Evolutionary conservation across 2,329 filamentous ascomycete genomes (phyloP), one percentile per base, ranked within the genome.

Genomic region (Coleophoma crateriformis): DNA sequence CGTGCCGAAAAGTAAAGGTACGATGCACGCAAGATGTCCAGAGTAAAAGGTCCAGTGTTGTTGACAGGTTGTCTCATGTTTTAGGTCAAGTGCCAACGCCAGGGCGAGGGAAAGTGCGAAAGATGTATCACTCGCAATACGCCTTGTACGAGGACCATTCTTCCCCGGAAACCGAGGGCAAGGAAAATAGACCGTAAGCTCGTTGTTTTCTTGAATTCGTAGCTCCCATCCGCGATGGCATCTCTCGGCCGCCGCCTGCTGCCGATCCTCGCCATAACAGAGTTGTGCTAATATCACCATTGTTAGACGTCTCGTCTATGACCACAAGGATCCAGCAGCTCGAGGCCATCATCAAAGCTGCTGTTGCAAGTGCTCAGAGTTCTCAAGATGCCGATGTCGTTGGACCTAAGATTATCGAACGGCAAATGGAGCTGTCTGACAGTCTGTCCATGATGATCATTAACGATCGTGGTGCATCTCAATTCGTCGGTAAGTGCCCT

Each of bases 371-470:
- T 38, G 13, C 35, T 7, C 13, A 13, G 15, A 38, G 11, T 17
- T 6, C 15, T 14, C 14, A 38, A 38, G 35, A 38, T 14, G 14
- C 35, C 7, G 35, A 38, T 38, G 14, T 17, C 7, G 13, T 7
- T 17, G 14, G 15, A 17, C 35, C 13, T 17, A 35, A n/a, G 35
- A 38, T n/a, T 38, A 38, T 34, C n/a, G 43, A 37, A 14, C 35
- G 35, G 14, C 35, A 38, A 5, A 17, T 38, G 13, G 45, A 41
- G 7, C 44, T 50, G 13, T 39, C 33, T 32, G 49, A 50, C 20
- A 47, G 42, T 37, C 33, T 50, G 15, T 50, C 49, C 11, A 50
- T 47, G 22, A 33, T 50, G 32, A 35, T 50, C 35, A 50, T 50
- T 17, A 47, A 47, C 15, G 49, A 48, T 12, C 38, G 46, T 11